These are phyloP conservation scores for Rhizophora mangle DNA, from an alignment of 345 rosid genomes.

Conservation along the genomic window DNA sequence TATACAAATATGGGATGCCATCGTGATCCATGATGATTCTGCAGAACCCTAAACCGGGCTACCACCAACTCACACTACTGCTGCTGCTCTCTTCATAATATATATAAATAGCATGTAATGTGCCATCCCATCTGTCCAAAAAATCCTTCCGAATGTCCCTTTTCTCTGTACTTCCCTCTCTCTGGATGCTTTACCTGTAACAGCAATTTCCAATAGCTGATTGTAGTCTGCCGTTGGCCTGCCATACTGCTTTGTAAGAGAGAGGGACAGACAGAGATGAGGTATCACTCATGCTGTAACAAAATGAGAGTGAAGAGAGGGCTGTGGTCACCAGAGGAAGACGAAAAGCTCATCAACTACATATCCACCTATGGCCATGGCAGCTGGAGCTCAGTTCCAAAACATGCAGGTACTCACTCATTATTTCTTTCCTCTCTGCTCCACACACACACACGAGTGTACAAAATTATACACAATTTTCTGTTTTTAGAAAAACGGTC, in stretches of 20 bases:
- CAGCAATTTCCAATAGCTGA: conserved; percentile 23
- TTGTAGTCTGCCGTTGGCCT: conserved; percentile 27
- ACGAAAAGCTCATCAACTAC: conserved; percentile 88
- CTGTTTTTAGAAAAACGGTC: too few relatives aligned
- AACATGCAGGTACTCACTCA: conserved; percentile 57
- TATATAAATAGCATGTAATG: too few relatives aligned
- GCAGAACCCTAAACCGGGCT: conserved; percentile 57
- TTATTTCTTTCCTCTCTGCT: not conserved
- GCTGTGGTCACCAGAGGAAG: conserved; percentile 98
- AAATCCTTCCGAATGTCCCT: too few relatives aligned
- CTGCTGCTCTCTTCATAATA: not conserved
- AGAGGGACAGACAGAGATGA: conserved; percentile 42
- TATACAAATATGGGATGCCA: not conserved
- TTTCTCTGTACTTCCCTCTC: too few relatives aligned
- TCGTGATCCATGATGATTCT: conserved; percentile 28
- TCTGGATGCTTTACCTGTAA: too few relatives aligned
- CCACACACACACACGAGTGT: not conserved
- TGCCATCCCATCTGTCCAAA: too few relatives aligned
- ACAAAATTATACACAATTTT: not conserved
- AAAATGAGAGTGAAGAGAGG: conserved; percentile 98
- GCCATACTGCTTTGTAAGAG: not conserved
- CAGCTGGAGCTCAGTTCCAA: conserved; percentile 97
- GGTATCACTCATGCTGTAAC: conserved; percentile 97
- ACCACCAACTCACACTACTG: conserved; percentile 13
- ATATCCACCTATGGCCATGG: conserved; percentile 90